phyloP scores from a whole-genome alignment of 371 early-diverging fungal genomes.

The Saksenaea oblongispora region DNA sequence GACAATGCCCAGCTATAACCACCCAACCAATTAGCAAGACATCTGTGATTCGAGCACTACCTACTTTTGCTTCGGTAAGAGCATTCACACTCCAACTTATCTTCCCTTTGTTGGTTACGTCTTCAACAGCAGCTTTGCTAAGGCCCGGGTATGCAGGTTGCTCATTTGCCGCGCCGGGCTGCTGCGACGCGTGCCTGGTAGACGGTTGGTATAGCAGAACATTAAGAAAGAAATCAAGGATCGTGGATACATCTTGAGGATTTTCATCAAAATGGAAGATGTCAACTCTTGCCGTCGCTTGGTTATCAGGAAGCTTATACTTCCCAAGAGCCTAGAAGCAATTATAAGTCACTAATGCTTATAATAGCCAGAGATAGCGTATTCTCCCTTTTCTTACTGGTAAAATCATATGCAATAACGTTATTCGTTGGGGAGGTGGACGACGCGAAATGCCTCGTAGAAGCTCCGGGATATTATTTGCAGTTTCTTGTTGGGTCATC shows the following conservation, averaged over 20 bases:
- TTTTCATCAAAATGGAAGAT: slow-evolving; percentile 57
- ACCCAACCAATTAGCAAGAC: not conserved
- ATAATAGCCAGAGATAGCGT: not conserved
- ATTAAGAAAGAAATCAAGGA: slow-evolving; percentile 64
- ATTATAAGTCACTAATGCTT: not conserved
- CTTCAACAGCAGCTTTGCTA: slow-evolving; percentile 53
- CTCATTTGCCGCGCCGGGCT: slow-evolving; percentile 7
- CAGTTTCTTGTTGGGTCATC: slow-evolving; percentile 39
- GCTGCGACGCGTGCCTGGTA: slow-evolving; percentile 9
- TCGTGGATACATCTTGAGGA: slow-evolving; percentile 55
- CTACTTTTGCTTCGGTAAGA: slow-evolving; percentile 48
- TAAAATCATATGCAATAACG: slow-evolving; percentile 64
- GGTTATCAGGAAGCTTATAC: slow-evolving; percentile 53
- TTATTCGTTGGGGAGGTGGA: slow-evolving; percentile 57
- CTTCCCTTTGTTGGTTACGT: slow-evolving; percentile 69
- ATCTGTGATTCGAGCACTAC: not conserved
- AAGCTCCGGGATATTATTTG: slow-evolving; percentile 55
- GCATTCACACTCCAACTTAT: slow-evolving; percentile 57
- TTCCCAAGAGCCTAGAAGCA: slow-evolving; percentile 49
- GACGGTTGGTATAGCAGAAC: slow-evolving; percentile 66
- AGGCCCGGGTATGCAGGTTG: slow-evolving; percentile 34
- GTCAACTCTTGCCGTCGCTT: slow-evolving; percentile 44
- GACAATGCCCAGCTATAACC: slow-evolving; percentile 37
- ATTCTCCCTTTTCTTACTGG: slow-evolving; percentile 46
- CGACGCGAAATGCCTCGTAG: slow-evolving; percentile 58